Percentiles rank a stretch among this genome's conserved stretches.
Evolutionary conservation across 2,329 filamentous ascomycete genomes (phyloP).

Genomic region (Nemania bipapillata): DNA sequence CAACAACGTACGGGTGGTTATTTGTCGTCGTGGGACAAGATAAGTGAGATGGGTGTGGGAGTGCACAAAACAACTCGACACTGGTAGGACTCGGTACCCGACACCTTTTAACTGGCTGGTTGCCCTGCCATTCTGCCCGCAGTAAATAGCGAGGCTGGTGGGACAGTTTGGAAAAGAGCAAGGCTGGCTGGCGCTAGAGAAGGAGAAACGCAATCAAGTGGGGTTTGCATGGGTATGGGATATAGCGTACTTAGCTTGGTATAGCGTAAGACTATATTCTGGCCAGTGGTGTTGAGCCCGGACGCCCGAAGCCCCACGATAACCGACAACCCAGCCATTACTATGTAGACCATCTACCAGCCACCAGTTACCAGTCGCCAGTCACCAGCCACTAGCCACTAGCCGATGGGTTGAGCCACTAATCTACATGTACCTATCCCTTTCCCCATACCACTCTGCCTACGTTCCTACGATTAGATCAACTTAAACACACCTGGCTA

Average conservation of each 20-base stretch:
- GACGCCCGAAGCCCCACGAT: background rate
- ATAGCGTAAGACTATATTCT: no score
- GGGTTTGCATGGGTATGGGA: conserved; percentile 22
- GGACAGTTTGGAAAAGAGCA: conserved; percentile 45
- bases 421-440: no score
- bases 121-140: conserved; percentile 60
- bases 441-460: no score
- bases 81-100: conserved; percentile 25
- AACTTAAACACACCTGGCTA: background rate
- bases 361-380: no score
- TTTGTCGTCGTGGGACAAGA: background rate
- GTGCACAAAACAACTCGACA: conserved; percentile 22
- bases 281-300: background rate
- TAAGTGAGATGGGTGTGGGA: conserved; percentile 11
- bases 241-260: no score
- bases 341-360: no score
- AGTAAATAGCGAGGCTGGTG: conserved; percentile 56
- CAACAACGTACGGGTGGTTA: background rate
- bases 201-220: background rate
- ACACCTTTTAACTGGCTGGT: conserved; percentile 56
- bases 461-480: background rate
- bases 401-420: background rate
- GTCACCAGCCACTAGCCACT: no score
- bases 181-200: conserved; percentile 43
- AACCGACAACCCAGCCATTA: background rate